Base-by-base conservation (phyloP, 345 rosid genomes). In the Eucalyptus pauciflora region DNA sequence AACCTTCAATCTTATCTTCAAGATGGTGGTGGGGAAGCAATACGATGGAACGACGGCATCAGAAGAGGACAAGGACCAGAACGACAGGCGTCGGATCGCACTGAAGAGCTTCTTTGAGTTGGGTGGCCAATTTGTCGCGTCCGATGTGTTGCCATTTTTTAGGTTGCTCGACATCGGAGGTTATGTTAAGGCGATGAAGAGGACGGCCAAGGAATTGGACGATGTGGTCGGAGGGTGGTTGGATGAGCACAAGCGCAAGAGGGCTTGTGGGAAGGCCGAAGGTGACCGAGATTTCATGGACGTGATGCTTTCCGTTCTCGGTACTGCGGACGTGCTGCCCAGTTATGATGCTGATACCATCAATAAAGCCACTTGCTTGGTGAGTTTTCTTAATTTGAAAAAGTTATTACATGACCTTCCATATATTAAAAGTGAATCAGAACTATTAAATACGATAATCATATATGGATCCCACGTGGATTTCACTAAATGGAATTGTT, bases 351-450 rank as follows among this genome's bases (percentile, higher is more conserved):
- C 92, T 18, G 93, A 95, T 91, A 91, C 90, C 41, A 91, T 91
- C 89, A 93, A 94, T 92, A 96, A 95, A 89, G 91, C 96, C 48
- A 94, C 95, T 50, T 93, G 95, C 86, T 89, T 94, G 96, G 97
- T 96, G 92, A 7, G 54, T 79, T 50, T 45, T 51, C 3, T 20
- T 43, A 81, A 29, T 45, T 52, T 24, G 20, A 41, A 54, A 12
- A 43, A 15, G 10, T 48, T 4, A 29, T 29, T 62, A 22, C 43
- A 45, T 20, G 45, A n/a, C 27, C 27, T 16, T 58, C 25, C 24
- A 87, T 24, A 56, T 22, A 9, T 12, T 25, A 37, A 11, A 43
- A 58, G n/a, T 13, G 8, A 17, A 58, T 31, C 17, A 4, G 80
- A 62, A 62, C 15, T 27, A 62, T 62, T 29, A 58, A 5, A 25